phyloP scores from a whole-genome alignment of 192 early-diverging fungal species.

The Phlyctochytrium bullatum region DNA sequence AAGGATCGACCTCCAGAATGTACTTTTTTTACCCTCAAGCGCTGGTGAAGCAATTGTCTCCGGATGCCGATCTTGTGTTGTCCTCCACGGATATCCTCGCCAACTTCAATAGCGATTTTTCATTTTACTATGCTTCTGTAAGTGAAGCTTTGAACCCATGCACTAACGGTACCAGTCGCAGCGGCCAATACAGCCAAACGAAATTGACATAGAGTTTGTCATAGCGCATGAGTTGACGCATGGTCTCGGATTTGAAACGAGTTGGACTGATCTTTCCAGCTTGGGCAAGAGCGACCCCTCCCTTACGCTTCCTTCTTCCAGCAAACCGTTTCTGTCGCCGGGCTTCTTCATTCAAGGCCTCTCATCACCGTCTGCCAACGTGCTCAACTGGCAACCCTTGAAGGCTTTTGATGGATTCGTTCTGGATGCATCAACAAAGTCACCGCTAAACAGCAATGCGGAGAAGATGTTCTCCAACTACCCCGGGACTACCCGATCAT shows the following conservation, averaged over 20 bases:
- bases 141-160: not conserved
- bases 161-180: not conserved
- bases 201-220: not conserved
- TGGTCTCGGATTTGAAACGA: not conserved
- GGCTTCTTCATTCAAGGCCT: not conserved
- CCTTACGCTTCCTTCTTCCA: not conserved
- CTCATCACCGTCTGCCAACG: not conserved
- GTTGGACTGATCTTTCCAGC: not conserved
- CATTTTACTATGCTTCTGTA: slow-evolving; percentile 14
- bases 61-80: slow-evolving; percentile 2
- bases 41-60: slow-evolving; percentile 18
- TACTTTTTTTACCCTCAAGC: slow-evolving; percentile 22
- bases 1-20: not conserved
- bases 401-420: not conserved
- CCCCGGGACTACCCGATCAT: not conserved
- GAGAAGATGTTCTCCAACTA: not conserved
- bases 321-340: not conserved
- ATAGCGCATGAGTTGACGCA: not conserved
- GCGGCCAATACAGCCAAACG: not conserved
- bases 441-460: not conserved
- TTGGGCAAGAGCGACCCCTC: not conserved
- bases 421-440: not conserved
- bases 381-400: not conserved
- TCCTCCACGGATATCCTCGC: slow-evolving; percentile 17
- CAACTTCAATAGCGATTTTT: slow-evolving; percentile 23